Conservation (phyloP, 2,329 filamentous ascomycete genomes). For the Ascochyta koolunga region DNA sequence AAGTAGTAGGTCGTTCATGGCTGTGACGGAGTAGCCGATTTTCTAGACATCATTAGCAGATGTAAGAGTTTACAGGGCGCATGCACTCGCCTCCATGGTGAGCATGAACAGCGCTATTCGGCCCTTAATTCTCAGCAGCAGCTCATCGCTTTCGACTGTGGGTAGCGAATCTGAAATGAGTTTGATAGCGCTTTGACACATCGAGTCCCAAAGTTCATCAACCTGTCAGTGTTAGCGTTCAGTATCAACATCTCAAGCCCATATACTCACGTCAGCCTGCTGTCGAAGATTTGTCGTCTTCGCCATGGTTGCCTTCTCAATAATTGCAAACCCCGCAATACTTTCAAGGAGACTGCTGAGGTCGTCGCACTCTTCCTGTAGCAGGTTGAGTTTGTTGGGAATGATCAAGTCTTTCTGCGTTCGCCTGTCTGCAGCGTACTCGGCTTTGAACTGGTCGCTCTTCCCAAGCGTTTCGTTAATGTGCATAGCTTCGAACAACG, state of each 20-base stretch:
- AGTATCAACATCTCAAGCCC: too few species aligned
- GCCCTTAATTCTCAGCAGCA: slow-evolving; percentile 92
- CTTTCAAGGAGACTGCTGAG: slow-evolving; percentile 91
- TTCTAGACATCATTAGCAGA: slow-evolving; percentile 58
- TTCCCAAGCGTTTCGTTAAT: slow-evolving; percentile 95
- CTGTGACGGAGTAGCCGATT: slow-evolving; percentile 85
- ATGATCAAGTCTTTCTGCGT: slow-evolving; percentile 91
- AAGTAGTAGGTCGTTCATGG: slow-evolving; percentile 84
- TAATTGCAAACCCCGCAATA: slow-evolving; percentile 94
- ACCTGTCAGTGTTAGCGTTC: slow-evolving; percentile 59
- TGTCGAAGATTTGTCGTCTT: slow-evolving; percentile 78
- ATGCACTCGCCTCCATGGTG: slow-evolving; percentile 81
- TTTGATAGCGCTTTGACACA: slow-evolving; percentile 86
- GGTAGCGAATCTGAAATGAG: slow-evolving; percentile 80
- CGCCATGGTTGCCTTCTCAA: slow-evolving; percentile 92
- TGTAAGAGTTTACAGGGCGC: not conserved
- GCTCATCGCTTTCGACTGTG: slow-evolving; percentile 84
- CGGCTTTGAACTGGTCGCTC: slow-evolving; percentile 85
- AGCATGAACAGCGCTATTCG: slow-evolving; percentile 94
- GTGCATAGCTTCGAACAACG: slow-evolving; percentile 91
- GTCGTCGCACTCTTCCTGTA: slow-evolving; percentile 81
- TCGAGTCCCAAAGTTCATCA: slow-evolving; percentile 98
- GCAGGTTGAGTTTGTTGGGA: slow-evolving; percentile 74
- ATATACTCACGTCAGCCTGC: slow-evolving; percentile 74
- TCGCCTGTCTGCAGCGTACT: slow-evolving; percentile 89